Evolutionary conservation across 768 basidiomycete genomes (phyloP).

Genomic region (Panaeolus papilionaceus): DNA sequence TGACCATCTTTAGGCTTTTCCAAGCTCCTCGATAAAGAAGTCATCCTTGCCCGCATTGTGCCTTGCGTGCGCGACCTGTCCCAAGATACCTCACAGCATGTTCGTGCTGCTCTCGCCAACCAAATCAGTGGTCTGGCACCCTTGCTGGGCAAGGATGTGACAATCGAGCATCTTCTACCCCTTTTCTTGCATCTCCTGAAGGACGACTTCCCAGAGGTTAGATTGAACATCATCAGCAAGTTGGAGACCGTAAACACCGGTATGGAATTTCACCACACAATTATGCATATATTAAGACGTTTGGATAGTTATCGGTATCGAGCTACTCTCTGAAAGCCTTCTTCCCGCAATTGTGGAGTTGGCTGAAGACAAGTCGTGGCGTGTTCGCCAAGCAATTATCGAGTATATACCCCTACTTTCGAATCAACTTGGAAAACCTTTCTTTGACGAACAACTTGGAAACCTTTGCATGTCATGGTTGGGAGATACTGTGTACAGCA

Average conservation of each 20-base stretch:
- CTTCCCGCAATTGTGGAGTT: slow-evolving; percentile 97
- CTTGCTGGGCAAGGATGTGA: slow-evolving; percentile 89
- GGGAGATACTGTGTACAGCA: slow-evolving; percentile 97
- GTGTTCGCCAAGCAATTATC: slow-evolving; percentile 99
- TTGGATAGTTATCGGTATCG: slow-evolving; percentile 91
- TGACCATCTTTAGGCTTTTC: slow-evolving; percentile 76
- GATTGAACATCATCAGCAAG: slow-evolving; percentile 98
- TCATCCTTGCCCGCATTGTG: slow-evolving; percentile 90
- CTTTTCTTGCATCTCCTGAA: slow-evolving; percentile 96
- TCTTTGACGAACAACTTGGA: slow-evolving; percentile 97
- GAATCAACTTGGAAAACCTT: slow-evolving; percentile 94
- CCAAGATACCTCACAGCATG: slow-evolving; percentile 94
- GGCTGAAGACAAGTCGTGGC: slow-evolving; percentile 99
- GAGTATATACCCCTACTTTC: slow-evolving; percentile 99
- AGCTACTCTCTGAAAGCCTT: slow-evolving; percentile 91
- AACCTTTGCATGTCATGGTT: slow-evolving; percentile 99
- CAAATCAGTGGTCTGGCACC: slow-evolving; percentile 98
- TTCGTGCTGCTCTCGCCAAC: slow-evolving; percentile 93
- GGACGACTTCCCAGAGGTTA: slow-evolving; percentile 98
- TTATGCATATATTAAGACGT: slow-evolving; percentile 22
- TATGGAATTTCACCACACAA: slow-evolving; percentile 42
- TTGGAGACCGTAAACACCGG: slow-evolving; percentile 94
- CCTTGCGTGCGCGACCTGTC: slow-evolving; percentile 96
- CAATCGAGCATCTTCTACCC: slow-evolving; percentile 95
- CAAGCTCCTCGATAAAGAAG: slow-evolving; percentile 90